Base-by-base conservation (phyloP, 768 basidiomycete genomes). In the Suillus subaureus region DNA sequence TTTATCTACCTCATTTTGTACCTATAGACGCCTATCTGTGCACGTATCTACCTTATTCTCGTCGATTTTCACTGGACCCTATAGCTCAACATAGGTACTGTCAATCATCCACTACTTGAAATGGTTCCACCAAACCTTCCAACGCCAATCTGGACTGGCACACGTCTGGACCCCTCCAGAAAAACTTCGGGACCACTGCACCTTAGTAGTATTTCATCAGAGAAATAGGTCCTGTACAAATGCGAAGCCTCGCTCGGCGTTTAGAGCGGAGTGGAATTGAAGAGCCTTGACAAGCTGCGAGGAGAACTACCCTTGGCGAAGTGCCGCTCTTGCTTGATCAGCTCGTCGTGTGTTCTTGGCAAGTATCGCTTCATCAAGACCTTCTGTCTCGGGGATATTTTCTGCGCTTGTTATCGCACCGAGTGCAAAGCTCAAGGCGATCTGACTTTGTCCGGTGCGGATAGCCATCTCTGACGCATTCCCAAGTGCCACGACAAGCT, bases 391-490 rank as follows among this genome's bases (percentile, higher is more conserved):
- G 26, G 57, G 39, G 11, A 60, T 42, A 12, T 28, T 60, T 40
- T 60, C 39, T 28, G 57, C 57, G 39, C 57, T 42, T 40, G 39
- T 60, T 28, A 60, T 60, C 16, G 57, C 57, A 40, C 57, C 57
- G 40, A 60, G 57, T 28, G 57, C 57, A 42, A 60, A 39, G 16
- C 57, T 60, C 39, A 60, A 60, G 26, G 57, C 57, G 6, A 40
- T 40, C 16, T 60, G 57, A 40, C 18, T 40, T 40, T 60, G 57
- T 28, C 57, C 57, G 28, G 26, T 60, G 26, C 57, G 57, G 9
- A 42, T 60, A 12, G 57, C 71, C 78, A 78, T 78, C 67, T 78
- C 76, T 16, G 78, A 74, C 7, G 75, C 76, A 66, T 78, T 78
- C 3, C 73, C 75, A 28, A 79, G 65, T 37, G 72, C 77, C 18